Base-by-base conservation (phyloP, 371 early-diverging fungal species). In the Sporodiniella umbellata region DNA sequence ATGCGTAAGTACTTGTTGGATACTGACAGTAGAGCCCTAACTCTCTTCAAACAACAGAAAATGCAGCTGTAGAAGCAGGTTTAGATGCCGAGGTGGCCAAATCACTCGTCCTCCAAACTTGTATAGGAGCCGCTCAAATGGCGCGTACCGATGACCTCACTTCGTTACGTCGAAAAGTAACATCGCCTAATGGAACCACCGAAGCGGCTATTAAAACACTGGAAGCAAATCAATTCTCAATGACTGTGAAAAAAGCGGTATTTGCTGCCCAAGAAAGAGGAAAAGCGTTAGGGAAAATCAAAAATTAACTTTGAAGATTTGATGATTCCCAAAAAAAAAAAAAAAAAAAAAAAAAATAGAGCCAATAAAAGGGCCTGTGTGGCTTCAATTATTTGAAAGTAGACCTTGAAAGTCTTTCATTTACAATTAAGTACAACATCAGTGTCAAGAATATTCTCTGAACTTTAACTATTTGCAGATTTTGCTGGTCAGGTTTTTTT, bases 131-230 rank as follows among this genome's bases (percentile, higher is more conserved):
- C 12, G 93, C 92, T 21, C 80, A 78, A 45, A 95, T 94, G 94
- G 84, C 91, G 87, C 24, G 61, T 67, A 24, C 78, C 84, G 88
- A 90, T 54, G 86, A 87, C 58, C 78, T 90, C 19, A 83, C 87
- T 42, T 85, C 87, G 30, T 71, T 96, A 37, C 79, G 96, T 19
- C 60, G 76, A 33, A 89, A 90, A 61, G 96, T 96, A 26, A 96
- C 96, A 1, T 88, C 89, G 24, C 96, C 96, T 18, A 92, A 93
- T 24, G 96, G 96, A 11, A 94, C 96, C 17, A 96, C 96, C 12
- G 87, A 93, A 47, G 95, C 95, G 0, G 96, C 90, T 18, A 79
- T 96, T 60, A 81, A 87, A 51, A 63, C 78, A 2, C 75, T 93
- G 69, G 87, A 91, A 61, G 79, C 75, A 0, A 77, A 66, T 21